Percentiles rank a stretch among this genome's conserved stretches.
Evolutionary conservation across 345 rosid genomes (phyloP).

Genomic region (Cochlearia excelsa): DNA sequence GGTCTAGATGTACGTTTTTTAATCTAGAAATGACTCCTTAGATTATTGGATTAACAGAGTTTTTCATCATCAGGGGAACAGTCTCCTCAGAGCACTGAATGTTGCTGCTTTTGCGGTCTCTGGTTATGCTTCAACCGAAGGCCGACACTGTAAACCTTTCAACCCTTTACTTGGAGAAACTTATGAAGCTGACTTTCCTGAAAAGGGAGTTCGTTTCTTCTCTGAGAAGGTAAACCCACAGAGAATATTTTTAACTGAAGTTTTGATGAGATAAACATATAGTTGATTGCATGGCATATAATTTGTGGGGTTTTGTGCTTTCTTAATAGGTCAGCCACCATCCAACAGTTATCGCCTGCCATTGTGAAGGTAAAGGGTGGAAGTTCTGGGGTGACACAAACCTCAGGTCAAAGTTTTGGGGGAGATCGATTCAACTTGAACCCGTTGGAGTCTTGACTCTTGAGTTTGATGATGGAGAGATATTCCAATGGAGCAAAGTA

Average conservation of each 20-base stretch:
- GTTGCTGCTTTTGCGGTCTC: constrained; percentile 98
- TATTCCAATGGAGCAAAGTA: constrained; percentile 95
- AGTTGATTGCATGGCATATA: neutral
- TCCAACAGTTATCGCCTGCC: constrained; percentile 96
- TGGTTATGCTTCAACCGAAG: constrained; percentile 92
- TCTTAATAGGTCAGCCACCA: constrained; percentile 85
- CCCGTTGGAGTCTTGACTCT: constrained; percentile 82
- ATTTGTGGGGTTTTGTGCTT: constrained; percentile 2
- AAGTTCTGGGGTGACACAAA: constrained; percentile 96
- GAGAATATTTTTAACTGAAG: neutral
- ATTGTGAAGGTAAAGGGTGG: constrained; percentile 97
- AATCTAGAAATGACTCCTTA: constrained; percentile 14
- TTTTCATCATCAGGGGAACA: constrained; percentile 62
- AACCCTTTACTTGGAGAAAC: constrained; percentile 98
- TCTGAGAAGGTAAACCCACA: constrained; percentile 76
- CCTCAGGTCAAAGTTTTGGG: constrained; percentile 91
- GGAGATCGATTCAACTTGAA: constrained; percentile 92
- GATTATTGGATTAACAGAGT: constrained; percentile 28
- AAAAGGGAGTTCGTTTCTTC: constrained; percentile 84
- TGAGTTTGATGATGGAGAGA: constrained; percentile 96
- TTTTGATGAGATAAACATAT: constrained; percentile 1
- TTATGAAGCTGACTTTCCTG: constrained; percentile 92
- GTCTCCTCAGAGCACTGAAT: constrained; percentile 61
- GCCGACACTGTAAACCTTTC: constrained; percentile 94
- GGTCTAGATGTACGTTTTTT: neutral